Base-by-base conservation (phyloP, 1,284 basidiomycete genomes). In the Moesziomyces antarcticus region DNA sequence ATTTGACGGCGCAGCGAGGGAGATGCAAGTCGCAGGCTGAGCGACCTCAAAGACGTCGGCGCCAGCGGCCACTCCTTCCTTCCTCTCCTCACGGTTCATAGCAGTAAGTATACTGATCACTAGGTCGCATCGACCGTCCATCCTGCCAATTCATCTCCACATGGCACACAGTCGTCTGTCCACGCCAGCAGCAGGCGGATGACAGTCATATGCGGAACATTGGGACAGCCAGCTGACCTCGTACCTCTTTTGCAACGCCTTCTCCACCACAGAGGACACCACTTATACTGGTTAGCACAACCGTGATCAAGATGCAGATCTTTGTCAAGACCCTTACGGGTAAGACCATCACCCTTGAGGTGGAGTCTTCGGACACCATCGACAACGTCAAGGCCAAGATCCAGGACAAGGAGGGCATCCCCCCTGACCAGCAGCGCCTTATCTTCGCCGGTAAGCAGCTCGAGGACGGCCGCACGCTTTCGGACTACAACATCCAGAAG, bases 401-500 rank as follows among this genome's bases (percentile, higher is more conserved):
- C 75, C 86, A 88, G 80, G 87, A 87, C 83, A 87, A 88, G 84
- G 87, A 87, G 78, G 86, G 93, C 33, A 95, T 95, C 70, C 92
- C 93, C 63, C 93, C 93, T 79, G 94, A 97, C 87, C 94, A 97
- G 87, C 95, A 97, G 86, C 93, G 95, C 79, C 87, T 98, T 85
- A 97, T 97, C 88, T 98, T 97, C 84, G 95, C 95, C 57, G 95
- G 95, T 82, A 97, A 97, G 88, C 95, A 98, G 87, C 91, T 98
- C 55, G 86, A 86, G 78, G 86, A 86, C 71, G 86, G 86, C 47
- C 81, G 85, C 44, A 86, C 85, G 27, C 83, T 86, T 50, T 83
- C 83, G 62, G 85, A 86, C 61, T 88, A 92, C 85, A 98, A 98
- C 85, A 88, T 86, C 82, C 95, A 98, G 84, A 97, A 97, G 84